Base-by-base conservation (phyloP, 1,284 basidiomycete genomes). In the Tylopilus orsonianus region DNA sequence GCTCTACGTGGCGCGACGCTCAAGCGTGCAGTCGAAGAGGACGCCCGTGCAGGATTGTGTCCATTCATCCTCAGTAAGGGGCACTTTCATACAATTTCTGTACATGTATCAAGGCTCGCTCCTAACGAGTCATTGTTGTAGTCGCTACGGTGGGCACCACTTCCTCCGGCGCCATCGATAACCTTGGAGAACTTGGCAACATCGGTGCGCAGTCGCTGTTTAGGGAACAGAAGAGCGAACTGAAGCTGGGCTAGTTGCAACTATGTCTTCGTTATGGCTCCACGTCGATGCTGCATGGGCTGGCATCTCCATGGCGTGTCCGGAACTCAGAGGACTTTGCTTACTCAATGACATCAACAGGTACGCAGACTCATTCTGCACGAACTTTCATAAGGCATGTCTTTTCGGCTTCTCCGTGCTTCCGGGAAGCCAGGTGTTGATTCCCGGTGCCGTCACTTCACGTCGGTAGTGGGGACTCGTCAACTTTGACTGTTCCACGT, bases 201-300 rank as follows among this genome's bases (percentile, higher is more conserved):
- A 80, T 92, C 37, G 70, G 91, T 91, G 60, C 63, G 58, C 46
- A 5, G 5, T 16, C 10, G 0, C 4, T 5, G 5, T 16, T 5
- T 22, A 13, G 5, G 4, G n/a, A 41, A 38, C 22, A 20, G 27
- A 19, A 30, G 1, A 2, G 18, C 22, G 9, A 10, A 13, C 46
- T 53, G 35, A 59, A 2, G 1, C 0, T 26, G 33, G 8, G 7
- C 2, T 44, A 56, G 55, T 49, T 48, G 86, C 80, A 3, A 74
- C 77, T 42, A 68, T 78, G 0, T 85, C 90, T 0, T 81, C 79
- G 2, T 61, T 93, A 2, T 97, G 90, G 85, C 64, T 97, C 3
- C 94, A 98, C 63, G 77, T 97, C 26, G 95, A 98, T 62, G 87
- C 93, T 0, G 94, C 94, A 2, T 96, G 93, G 93, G 92, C 89